Evolutionary conservation across 2,329 filamentous ascomycete genomes (phyloP).

Genomic region (Trichoderma koningii): DNA sequence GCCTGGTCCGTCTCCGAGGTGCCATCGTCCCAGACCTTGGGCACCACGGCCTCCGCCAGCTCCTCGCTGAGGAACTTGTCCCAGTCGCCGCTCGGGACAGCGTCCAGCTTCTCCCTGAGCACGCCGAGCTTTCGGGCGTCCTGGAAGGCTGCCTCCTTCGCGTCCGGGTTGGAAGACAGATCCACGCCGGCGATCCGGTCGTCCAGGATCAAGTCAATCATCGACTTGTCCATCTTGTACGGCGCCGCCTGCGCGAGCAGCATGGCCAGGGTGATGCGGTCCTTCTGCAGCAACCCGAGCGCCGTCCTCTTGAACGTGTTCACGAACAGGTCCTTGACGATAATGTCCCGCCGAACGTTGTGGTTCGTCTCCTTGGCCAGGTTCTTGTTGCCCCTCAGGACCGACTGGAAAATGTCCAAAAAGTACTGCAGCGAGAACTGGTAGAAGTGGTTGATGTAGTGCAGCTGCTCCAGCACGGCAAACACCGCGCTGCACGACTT

Average conservation of each 20-base stretch:
- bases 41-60: slow-evolving; percentile 80
- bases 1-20: slow-evolving; percentile 70
- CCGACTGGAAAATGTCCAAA: slow-evolving; percentile 93
- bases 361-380: slow-evolving; percentile 72
- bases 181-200: slow-evolving; percentile 74
- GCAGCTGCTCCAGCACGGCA: slow-evolving; percentile 92
- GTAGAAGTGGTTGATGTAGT: slow-evolving; percentile 99
- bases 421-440: slow-evolving; percentile 99
- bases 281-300: slow-evolving; percentile 86
- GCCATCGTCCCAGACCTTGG: slow-evolving; percentile 68
- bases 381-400: slow-evolving; percentile 77
- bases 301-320: slow-evolving; percentile 93
- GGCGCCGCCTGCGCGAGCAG: slow-evolving; percentile 94
- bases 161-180: slow-evolving; percentile 67
- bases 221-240: slow-evolving; percentile 87
- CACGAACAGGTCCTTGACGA: slow-evolving; percentile 87
- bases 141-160: slow-evolving; percentile 67
- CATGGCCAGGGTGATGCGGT: slow-evolving; percentile 91
- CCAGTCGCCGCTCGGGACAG: slow-evolving; percentile 67
- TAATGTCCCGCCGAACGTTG: slow-evolving; percentile 80
- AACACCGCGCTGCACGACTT: slow-evolving; percentile 96
- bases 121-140: slow-evolving; percentile 68
- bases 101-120: slow-evolving; percentile 72
- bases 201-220: slow-evolving; percentile 86
- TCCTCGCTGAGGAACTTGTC: slow-evolving; percentile 82